phyloP scores from a whole-genome alignment of 2,329 filamentous ascomycete species.

The Penicillium expansum region DNA sequence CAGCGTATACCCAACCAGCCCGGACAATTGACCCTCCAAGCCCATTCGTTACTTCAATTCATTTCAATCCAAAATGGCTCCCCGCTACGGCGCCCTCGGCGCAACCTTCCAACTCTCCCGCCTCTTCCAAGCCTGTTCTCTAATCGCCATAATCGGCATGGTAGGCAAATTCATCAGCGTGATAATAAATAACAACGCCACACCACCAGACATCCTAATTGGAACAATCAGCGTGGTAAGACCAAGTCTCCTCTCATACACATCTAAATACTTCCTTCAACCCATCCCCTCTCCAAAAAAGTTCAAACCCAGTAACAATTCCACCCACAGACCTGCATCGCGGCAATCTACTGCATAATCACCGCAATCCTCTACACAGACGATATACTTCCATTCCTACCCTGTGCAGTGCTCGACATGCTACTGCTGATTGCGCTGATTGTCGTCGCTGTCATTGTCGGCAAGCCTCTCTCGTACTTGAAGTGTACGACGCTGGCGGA shows the following conservation, averaged over 20 bases:
- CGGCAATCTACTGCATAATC: constrained; percentile 74
- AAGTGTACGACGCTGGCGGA: constrained; percentile 62
- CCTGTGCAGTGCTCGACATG: constrained; percentile 64
- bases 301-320: background rate
- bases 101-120: constrained; percentile 74
- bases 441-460: constrained; percentile 72
- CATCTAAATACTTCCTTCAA: background rate
- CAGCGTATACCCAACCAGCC: background rate
- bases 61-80: constrained; percentile 21
- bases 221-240: constrained; percentile 77
- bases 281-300: background rate
- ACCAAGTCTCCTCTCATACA: constrained; percentile 44
- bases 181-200: constrained; percentile 64
- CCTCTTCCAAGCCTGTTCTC: constrained; percentile 65
- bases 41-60: background rate
- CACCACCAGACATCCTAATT: constrained; percentile 69
- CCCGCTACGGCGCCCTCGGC: constrained; percentile 66
- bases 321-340: constrained; percentile 64
- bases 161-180: constrained; percentile 77
- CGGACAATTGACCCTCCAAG: background rate
- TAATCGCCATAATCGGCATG: constrained; percentile 76
- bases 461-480: constrained; percentile 75
- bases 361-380: constrained; percentile 80
- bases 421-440: constrained; percentile 73
- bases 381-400: constrained; percentile 69